Base-by-base conservation (phyloP, 2,329 filamentous ascomycete genomes). In the Bretziella fagacearum region DNA sequence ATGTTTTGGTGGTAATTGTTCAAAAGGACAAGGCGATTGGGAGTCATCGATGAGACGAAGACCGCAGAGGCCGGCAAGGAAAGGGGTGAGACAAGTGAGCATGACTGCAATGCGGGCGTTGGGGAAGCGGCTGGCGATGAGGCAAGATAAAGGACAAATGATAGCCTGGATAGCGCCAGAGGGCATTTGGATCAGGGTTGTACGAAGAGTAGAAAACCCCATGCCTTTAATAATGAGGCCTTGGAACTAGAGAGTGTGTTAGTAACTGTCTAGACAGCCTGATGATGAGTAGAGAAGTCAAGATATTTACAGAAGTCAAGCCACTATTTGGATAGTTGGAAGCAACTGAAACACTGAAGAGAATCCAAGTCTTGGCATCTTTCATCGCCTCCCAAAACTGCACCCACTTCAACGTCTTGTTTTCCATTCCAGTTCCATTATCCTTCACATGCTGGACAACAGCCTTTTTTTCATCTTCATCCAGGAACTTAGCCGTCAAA, bases 311-410 rank as follows among this genome's bases (percentile, higher is more conserved):
- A 6, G 41, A 27, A 26, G 32, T 46, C 2, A 49, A 35, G 20
- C 75, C 74, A 26, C 74, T 74, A 51, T 78, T 79, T 33, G 75
- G 73, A 20, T 79, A 76, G 57, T 74, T 69, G 2, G 65, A 69
- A 2, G 70, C 57, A 3, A 77, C 51, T 18, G 68, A 64, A 18
- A 79, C 65, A 2, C 60, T 61, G 49, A 74, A 65, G 39, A 79
- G 65, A 41, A 77, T 60, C 73, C 72, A 79, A 0, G 72, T 73
- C 56, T 78, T 77, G 2, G 70, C 71, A 52, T 77, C 74, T 7
- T 62, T 46, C 0, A 77, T 56, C 42, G 71, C 74, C 56, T 78
- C 73, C 4, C 57, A 49, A 23, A 66, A 58, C 54, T 79, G 74
- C 2, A 65, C 60, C 62, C 65, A 67, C 45, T 62, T 64, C 65